These are phyloP conservation scores for Dendrobium huoshanense DNA, from an alignment of 106 monocot species.

Conservation along the genomic window DNA sequence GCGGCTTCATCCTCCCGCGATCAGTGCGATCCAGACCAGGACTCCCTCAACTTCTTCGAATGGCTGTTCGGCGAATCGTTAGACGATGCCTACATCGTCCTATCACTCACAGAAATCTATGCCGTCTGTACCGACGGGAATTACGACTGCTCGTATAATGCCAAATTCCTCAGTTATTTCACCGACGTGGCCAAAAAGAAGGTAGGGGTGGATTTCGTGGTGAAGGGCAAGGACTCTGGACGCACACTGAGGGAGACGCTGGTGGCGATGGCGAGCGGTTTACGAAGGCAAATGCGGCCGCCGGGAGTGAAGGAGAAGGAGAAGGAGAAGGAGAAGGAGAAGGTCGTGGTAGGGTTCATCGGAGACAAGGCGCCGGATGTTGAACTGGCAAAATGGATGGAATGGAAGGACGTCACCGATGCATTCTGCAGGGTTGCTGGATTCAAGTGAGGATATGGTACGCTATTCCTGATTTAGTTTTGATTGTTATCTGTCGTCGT, in stretches of 20 bases:
- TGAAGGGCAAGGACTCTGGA: not conserved
- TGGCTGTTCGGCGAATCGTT: not conserved
- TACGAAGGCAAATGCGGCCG: not conserved
- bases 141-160: not conserved
- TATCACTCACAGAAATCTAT: not conserved
- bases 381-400: not conserved
- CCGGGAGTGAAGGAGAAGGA: not conserved
- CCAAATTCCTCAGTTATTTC: not conserved
- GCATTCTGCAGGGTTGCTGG: constrained; percentile 1
- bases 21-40: not conserved
- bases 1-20: not conserved
- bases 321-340: not conserved
- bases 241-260: not conserved
- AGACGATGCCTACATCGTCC: not conserved
- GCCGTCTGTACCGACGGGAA: not conserved
- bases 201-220: not conserved
- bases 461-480: not conserved
- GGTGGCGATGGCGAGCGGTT: not conserved
- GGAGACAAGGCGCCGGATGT: not conserved
- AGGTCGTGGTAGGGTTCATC: not conserved
- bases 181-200: not conserved
- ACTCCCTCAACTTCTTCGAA: not conserved
- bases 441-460: not conserved
- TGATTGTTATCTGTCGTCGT: not conserved
- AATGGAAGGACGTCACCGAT: not conserved